Evolutionary conservation across 2,329 filamentous ascomycete species (phyloP), one percentile per base, ranked within the genome.

Genomic region (Xylariaceae sp.): DNA sequence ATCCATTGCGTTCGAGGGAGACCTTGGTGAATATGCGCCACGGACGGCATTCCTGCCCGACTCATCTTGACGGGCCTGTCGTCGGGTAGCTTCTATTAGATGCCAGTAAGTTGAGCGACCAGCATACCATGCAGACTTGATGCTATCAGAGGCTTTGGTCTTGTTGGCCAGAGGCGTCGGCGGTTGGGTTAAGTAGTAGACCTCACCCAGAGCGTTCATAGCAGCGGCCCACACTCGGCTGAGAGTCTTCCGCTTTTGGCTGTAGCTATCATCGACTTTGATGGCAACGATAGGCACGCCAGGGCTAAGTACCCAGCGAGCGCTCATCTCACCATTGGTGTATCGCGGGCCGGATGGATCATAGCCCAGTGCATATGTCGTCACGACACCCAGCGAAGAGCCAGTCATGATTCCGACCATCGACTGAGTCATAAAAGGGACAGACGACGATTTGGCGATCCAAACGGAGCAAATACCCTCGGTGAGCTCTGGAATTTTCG

Each of bases 131-230:
- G 91, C 90, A 59, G 86, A 77, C 59, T 82, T 85, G 57, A 88
- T 83, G 16, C 81, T 69, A 53, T 89, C 81, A 37, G 87, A 79
- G 2, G 75, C 71, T 60, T 76, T 80, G 37, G 73, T 72, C 53
- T 80, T 79, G 29, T 79, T 76, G 3, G 78, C 65, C 7, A 82
- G 77, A 19, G 81, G 77, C 37, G 80, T 79, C 0, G 91, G 91
- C 6, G 88, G 80, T 47, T 90, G 86, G 1, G 84, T 89, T 1
- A 98, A 78, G 65, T 93, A 96, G 72, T 89, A 98, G 0, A 96
- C 79, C 71, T 99, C 95, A 1, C 95, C 95, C 7, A 99, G 79
- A 0, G 95, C 93, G 70, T 99, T 99, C 50, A 99, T 75, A n/a
- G 86, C 90, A 42, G 93, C 88, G n/a, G 90, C 91, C 91, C 92